phyloP scores from a whole-genome alignment of 2,329 filamentous ascomycete genomes.

The Pestalotiopsis sp. region DNA sequence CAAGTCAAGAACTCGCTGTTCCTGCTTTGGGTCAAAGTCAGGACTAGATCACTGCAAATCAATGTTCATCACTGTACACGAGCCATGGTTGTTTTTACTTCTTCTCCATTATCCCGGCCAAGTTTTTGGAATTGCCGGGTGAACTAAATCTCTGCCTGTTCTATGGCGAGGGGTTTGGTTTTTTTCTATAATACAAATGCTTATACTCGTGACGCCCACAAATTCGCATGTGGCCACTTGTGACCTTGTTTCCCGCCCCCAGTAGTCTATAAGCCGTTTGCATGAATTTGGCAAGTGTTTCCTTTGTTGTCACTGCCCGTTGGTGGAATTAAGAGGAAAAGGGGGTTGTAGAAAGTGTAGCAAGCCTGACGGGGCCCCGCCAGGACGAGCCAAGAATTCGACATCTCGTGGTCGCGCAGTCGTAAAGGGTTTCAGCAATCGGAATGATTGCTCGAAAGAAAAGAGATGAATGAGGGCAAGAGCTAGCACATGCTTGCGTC shows the following conservation, averaged over 20 bases:
- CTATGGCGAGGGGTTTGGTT: neutral
- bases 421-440: neutral
- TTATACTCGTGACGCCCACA: conserved; percentile 3
- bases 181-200: conserved; percentile 12
- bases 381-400: neutral
- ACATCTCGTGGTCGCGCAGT: neutral
- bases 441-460: neutral
- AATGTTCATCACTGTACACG: neutral
- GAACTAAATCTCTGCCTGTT: neutral
- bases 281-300: neutral
- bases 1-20: no score
- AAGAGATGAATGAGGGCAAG: neutral
- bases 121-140: conserved; percentile 15
- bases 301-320: neutral
- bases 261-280: neutral
- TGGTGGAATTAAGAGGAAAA: neutral
- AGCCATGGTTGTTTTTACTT: neutral
- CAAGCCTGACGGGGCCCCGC: neutral
- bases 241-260: neutral
- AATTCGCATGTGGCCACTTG: neutral
- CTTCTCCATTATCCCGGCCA: conserved; percentile 1
- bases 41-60: neutral
- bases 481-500: neutral
- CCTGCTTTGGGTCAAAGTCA: no score
- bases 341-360: neutral